Percentiles rank a stretch among this genome's conserved stretches.
These are phyloP conservation scores for Coccomyxa sp. DNA, from an alignment of 139 green algal genomes.

Conservation along the genomic window DNA sequence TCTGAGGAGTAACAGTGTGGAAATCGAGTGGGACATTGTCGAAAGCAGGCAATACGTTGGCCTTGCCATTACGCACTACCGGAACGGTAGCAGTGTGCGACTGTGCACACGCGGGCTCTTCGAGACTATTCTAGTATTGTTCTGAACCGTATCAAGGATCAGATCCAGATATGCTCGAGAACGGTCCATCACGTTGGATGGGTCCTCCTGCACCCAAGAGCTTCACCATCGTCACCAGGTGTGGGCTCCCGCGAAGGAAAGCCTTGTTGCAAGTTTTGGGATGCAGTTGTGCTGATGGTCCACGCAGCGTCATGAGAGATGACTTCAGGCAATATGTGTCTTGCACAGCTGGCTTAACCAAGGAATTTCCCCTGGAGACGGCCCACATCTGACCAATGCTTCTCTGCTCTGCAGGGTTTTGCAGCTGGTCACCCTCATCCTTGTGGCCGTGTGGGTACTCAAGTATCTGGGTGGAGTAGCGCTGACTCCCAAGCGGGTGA, in stretches of 20 bases:
- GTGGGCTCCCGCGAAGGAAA: neutral
- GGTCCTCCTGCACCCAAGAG: neutral
- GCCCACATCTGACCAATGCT: too few species aligned
- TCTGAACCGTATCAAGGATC: neutral
- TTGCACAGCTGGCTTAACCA: neutral
- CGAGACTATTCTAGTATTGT: too few species aligned
- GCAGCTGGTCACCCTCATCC: conserved; percentile 9
- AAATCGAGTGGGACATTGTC: neutral
- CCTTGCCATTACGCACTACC: neutral
- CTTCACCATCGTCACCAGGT: neutral
- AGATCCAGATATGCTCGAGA: neutral
- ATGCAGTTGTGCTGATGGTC: neutral
- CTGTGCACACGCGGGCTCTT: too few species aligned
- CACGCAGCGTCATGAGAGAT: neutral
- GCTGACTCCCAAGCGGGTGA: neutral
- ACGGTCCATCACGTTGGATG: neutral
- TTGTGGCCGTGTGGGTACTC: conserved; percentile 20
- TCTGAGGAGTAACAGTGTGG: too few species aligned
- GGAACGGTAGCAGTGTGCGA: too few species aligned
- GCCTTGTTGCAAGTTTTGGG: neutral
- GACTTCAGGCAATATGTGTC: neutral
- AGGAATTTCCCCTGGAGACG: neutral
- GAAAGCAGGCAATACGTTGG: neutral
- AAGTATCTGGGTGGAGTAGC: conserved; percentile 17
- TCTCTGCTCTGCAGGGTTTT: neutral